Evolutionary conservation across 768 basidiomycete genomes (phyloP).

Genomic region (Auricularia sp.): DNA sequence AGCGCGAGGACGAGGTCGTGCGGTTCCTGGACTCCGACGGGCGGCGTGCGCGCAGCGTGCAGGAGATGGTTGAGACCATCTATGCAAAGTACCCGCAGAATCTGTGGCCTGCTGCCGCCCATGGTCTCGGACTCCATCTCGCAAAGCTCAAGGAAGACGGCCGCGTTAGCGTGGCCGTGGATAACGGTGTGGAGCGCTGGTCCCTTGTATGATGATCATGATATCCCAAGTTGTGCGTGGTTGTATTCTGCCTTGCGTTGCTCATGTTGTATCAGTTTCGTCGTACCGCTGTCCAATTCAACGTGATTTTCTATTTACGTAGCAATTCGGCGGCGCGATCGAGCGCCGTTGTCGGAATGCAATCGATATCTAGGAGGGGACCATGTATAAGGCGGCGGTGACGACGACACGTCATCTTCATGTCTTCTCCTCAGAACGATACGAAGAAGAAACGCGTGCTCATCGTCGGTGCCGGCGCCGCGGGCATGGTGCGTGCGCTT

Average conservation of each 20-base stretch:
- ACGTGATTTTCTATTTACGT: no score
- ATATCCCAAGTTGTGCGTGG: neutral
- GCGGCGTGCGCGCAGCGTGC: slow-evolving; percentile 42
- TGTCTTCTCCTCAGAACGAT: neutral
- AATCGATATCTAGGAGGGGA: neutral
- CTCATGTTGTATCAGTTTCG: neutral
- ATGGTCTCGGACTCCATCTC: slow-evolving; percentile 60
- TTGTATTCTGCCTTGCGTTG: neutral
- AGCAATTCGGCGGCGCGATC: no score
- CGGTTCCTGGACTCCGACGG: slow-evolving; percentile 32
- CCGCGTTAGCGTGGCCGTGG: slow-evolving; percentile 39
- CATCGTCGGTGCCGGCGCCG: neutral
- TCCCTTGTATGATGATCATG: neutral
- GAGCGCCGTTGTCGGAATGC: no score
- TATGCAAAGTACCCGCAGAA: slow-evolving; percentile 65
- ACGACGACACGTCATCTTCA: neutral
- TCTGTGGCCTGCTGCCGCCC: slow-evolving; percentile 65
- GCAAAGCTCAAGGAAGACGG: slow-evolving; percentile 62
- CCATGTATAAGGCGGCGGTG: neutral
- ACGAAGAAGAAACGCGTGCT: neutral
- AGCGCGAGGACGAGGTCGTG: slow-evolving; percentile 74
- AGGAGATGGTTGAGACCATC: slow-evolving; percentile 52
- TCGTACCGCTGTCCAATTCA: no score
- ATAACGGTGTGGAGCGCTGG: slow-evolving; percentile 35
- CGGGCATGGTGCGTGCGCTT: neutral